Percentiles rank a stretch among this genome's conserved stretches.
phyloP scores from a whole-genome alignment of 2,329 filamentous ascomycete genomes.

The Neofusicoccum cordaticola region DNA sequence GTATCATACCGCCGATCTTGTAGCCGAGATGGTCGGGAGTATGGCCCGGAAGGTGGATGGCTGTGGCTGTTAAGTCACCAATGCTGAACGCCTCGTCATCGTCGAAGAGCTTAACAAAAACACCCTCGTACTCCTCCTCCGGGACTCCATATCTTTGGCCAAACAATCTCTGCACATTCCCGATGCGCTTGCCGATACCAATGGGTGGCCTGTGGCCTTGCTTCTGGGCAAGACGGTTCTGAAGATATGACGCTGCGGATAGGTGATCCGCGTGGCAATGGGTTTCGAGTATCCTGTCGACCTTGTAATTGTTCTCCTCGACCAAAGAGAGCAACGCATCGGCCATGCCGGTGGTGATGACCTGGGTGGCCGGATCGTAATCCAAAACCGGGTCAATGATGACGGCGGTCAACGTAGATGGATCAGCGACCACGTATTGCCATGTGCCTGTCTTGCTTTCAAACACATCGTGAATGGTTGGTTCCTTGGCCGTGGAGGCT shows the following conservation, averaged over 20 bases:
- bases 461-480: constrained; percentile 29
- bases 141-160: constrained; percentile 47
- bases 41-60: constrained; percentile 56
- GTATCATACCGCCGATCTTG: constrained; percentile 41
- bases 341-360: constrained; percentile 50
- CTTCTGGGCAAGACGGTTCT: constrained; percentile 38
- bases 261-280: constrained; percentile 60
- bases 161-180: constrained; percentile 49
- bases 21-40: constrained; percentile 60
- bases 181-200: constrained; percentile 54
- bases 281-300: constrained; percentile 57
- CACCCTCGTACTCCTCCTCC: constrained; percentile 39
- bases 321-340: constrained; percentile 49
- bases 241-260: constrained; percentile 57
- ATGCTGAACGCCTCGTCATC: constrained; percentile 54
- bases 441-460: constrained; percentile 49
- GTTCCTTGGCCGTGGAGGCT: constrained; percentile 3
- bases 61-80: constrained; percentile 45
- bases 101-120: constrained; percentile 52
- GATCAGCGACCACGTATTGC: constrained; percentile 59
- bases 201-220: constrained; percentile 43
- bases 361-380: constrained; percentile 44
- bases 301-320: constrained; percentile 42
- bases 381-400: constrained; percentile 62
- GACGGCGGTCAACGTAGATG: constrained; percentile 45